These are phyloP conservation scores for Excoecaria cochinchinensis DNA, from an alignment of 345 rosid species.

Conservation along the genomic window DNA sequence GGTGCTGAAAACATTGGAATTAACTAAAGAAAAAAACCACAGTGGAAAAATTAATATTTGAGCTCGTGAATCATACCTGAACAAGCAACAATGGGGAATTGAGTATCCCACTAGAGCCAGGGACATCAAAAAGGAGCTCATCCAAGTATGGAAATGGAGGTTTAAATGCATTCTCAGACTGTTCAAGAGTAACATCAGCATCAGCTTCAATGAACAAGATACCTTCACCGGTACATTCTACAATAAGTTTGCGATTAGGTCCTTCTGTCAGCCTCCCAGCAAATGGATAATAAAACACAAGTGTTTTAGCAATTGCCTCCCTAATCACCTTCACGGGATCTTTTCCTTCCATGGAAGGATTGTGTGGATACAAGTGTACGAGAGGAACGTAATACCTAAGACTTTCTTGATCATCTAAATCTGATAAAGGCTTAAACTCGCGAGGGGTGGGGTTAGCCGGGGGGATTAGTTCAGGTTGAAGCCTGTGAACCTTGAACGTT, in stretches of 20 bases:
- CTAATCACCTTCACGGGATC: neutral
- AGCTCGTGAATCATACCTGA: conserved; percentile 1
- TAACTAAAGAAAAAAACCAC: too few species aligned
- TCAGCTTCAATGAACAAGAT: neutral
- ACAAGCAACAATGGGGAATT: conserved; percentile 7
- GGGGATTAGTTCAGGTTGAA: neutral
- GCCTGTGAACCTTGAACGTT: neutral
- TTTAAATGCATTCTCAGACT: neutral
- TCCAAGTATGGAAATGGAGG: conserved; percentile 12
- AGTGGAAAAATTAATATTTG: too few species aligned
- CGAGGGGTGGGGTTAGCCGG: conserved; percentile 4
- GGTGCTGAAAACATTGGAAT: too few species aligned
- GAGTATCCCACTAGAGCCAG: neutral
- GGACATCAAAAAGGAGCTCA: conserved; percentile 9
- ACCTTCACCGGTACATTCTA: too few species aligned
- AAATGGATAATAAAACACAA: conserved; percentile 10
- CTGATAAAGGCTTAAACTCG: neutral
- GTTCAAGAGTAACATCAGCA: conserved; percentile 2
- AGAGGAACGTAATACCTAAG: neutral
- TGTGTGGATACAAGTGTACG: neutral
- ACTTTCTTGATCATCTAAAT: conserved; percentile 7
- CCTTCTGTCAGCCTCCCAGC: conserved; percentile 7
- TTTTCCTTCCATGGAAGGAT: conserved; percentile 1
- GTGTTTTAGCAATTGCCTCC: neutral
- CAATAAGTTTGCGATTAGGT: neutral